Conservation (phyloP, 768 basidiomycete species). For the Hygrophoropsis aurantiaca region DNA sequence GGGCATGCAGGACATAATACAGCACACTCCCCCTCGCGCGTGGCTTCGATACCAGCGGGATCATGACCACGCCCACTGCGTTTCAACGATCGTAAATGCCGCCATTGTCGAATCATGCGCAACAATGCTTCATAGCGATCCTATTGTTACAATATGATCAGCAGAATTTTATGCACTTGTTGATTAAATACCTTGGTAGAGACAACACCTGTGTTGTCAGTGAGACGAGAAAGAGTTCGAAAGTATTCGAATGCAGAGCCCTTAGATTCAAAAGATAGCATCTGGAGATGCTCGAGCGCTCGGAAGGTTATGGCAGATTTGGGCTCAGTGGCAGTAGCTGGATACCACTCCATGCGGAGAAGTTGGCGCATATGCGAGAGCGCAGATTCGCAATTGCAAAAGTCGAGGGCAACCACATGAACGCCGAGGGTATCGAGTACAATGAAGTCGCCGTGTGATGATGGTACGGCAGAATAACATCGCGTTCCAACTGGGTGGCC, state of each 20-base stretch:
- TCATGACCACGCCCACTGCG: constrained; percentile 23
- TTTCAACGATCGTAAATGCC: constrained; percentile 22
- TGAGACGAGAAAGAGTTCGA: constrained; percentile 19
- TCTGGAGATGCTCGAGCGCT: constrained; percentile 19
- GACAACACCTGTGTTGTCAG: constrained; percentile 22
- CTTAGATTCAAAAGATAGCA: constrained; percentile 29
- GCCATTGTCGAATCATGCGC: constrained; percentile 17
- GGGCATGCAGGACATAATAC: constrained; percentile 29
- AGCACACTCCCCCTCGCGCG: constrained; percentile 20
- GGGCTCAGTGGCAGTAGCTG: constrained; percentile 14
- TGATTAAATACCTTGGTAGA: constrained; percentile 1
- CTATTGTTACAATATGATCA: too few species aligned
- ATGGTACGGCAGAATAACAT: constrained; percentile 7
- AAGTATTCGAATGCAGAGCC: constrained; percentile 24
- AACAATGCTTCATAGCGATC: constrained; percentile 15
- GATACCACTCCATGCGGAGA: constrained; percentile 7
- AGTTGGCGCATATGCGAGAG: constrained; percentile 9
- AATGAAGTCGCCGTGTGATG: not conserved
- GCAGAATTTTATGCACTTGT: too few species aligned
- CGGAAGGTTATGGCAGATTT: constrained; percentile 26
- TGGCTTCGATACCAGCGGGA: constrained; percentile 15
- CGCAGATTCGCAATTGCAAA: constrained; percentile 8
- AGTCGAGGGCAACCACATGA: constrained; percentile 14
- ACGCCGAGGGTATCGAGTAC: constrained; percentile 23
- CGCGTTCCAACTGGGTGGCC: constrained; percentile 10